These are phyloP conservation scores for Fusarium buxicola DNA, from an alignment of 2,329 filamentous ascomycete genomes.

Conservation along the genomic window DNA sequence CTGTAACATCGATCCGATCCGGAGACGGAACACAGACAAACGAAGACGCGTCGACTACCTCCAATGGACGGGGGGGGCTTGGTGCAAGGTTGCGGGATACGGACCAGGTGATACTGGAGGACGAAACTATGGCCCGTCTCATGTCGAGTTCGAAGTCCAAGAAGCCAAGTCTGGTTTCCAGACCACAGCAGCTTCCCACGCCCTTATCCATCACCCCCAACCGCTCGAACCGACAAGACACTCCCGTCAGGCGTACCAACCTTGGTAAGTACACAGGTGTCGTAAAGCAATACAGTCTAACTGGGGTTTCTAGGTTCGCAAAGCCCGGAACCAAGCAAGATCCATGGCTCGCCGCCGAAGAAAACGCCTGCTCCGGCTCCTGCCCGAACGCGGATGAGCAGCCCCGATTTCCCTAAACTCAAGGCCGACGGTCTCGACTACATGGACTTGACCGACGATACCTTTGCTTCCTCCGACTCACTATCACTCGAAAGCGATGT, in stretches of 20 bases:
- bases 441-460: slow-evolving; percentile 56
- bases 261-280: slow-evolving; percentile 13
- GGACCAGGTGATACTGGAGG: slow-evolving; percentile 44
- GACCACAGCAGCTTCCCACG: slow-evolving; percentile 54
- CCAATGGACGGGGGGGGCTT: slow-evolving; percentile 41
- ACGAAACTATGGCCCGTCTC: slow-evolving; percentile 59
- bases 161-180: slow-evolving; percentile 58
- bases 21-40: slow-evolving; percentile 9
- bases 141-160: slow-evolving; percentile 58
- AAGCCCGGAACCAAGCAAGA: slow-evolving; percentile 38
- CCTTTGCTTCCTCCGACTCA: slow-evolving; percentile 50
- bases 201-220: slow-evolving; percentile 48
- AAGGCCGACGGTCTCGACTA: slow-evolving; percentile 52
- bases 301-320: slow-evolving; percentile 5
- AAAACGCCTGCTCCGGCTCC: slow-evolving; percentile 33
- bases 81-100: slow-evolving; percentile 41
- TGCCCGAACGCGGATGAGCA: slow-evolving; percentile 24
- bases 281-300: not conserved
- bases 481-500: slow-evolving; percentile 52
- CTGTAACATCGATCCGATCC: slow-evolving; percentile 1
- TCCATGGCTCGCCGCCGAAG: slow-evolving; percentile 44
- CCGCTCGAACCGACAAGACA: slow-evolving; percentile 30
- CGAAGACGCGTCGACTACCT: slow-evolving; percentile 15
- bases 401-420: slow-evolving; percentile 52
- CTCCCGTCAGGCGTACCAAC: slow-evolving; percentile 20